Conservation (phyloP, 1,284 basidiomycete genomes). For the Phaffia rhodozyma region DNA sequence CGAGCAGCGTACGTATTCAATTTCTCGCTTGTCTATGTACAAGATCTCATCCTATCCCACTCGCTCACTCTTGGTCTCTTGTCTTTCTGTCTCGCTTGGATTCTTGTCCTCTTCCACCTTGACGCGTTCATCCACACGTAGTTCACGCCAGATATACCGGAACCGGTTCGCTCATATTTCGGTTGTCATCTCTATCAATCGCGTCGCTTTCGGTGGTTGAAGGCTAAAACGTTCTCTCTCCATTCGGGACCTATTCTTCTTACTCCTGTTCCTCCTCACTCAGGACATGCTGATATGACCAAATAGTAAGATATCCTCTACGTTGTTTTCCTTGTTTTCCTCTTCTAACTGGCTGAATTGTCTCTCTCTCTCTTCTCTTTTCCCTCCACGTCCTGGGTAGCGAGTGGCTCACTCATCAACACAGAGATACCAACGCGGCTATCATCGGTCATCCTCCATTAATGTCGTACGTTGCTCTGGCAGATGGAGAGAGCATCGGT, state of each 20-base stretch:
- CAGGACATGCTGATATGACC: conserved; percentile 83
- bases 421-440: conserved; percentile 82
- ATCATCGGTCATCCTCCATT: conserved; percentile 85
- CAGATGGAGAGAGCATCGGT: conserved; percentile 82
- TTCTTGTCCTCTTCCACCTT: too few species aligned
- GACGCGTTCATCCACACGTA: conserved; percentile 27
- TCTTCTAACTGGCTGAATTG: neutral
- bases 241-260: neutral
- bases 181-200: conserved; percentile 14
- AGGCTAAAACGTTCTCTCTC: too few species aligned
- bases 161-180: conserved; percentile 48
- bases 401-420: conserved; percentile 96
- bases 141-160: conserved; percentile 95
- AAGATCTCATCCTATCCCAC: conserved; percentile 20
- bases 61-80: neutral
- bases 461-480: conserved; percentile 75
- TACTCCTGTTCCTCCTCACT: conserved; percentile 2
- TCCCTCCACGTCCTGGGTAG: conserved; percentile 37
- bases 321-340: neutral
- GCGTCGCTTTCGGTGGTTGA: neutral
- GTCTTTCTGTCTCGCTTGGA: neutral
- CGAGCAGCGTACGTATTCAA: conserved; percentile 59
- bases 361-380: conserved; percentile 5
- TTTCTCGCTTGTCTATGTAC: conserved; percentile 16
- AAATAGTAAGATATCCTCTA: conserved; percentile 59